Evolutionary conservation across 2,329 filamentous ascomycete genomes (phyloP), one percentile per base, ranked within the genome.

Genomic region (Chaetomiaceae sp.): DNA sequence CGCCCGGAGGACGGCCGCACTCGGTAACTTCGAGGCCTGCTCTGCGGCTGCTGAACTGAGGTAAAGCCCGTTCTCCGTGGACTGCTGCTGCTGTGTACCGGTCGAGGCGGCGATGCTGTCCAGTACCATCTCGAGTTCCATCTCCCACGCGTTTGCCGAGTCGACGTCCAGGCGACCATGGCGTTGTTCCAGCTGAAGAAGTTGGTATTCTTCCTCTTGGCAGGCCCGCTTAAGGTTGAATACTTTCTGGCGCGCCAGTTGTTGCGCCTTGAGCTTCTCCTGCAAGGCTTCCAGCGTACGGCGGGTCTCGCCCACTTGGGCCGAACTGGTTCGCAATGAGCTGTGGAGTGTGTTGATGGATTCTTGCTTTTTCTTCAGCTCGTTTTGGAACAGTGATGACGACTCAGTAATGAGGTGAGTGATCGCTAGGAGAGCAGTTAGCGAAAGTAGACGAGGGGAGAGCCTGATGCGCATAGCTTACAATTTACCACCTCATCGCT

Each of bases 291-390:
- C 88, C 3, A 95, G 73, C 20, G 78, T 81, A 51, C 85, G 84
- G 50, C 89, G 84, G 50, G 91, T 86, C 50, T 90, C 86, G 59
- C 86, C 85, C 29, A 96, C 81, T 56, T 88, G 82, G 18, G 85
- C 80, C 1, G 90, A 94, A 1, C 89, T 85, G 52, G 89, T 86
- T 44, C 90, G 86, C 47, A 99, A 85, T 23, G 86, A 85, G 37
- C 81, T 76, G 69, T 96, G 92, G 32, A 95, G 83, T 14, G 84
- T 78, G 65, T 96, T 90, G 49, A 97, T 86, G 27, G 85, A 80
- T 45, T 86, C 79, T 71, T 96, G 91, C 67, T 96, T 96, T 40
- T 86, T 78, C 62, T 86, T 87, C 58, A 96, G 82, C 67, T 92
- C 89, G 44, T 83, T 77, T 51, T 89, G 86, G 66, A 96, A 92